A percentile compares a stretch with the other conserved stretches of the same genome.
These are phyloP conservation scores for Hypomontagnella monticulosa DNA, from an alignment of 495 filamentous ascomycete genomes.

Conservation along the genomic window DNA sequence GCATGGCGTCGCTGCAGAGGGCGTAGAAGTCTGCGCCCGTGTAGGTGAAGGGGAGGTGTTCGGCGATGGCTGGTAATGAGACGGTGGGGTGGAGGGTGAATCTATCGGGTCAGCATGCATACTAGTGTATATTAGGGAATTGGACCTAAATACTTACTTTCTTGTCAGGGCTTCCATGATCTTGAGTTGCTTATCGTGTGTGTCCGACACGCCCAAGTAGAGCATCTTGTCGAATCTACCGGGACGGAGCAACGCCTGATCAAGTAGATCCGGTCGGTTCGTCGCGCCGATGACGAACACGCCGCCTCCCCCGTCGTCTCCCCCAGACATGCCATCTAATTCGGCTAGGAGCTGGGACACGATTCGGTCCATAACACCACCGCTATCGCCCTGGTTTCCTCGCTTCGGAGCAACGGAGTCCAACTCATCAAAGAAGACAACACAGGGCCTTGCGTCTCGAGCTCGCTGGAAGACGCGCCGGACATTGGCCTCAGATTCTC, in stretches of 20 bases:
- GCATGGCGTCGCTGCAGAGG: conserved; percentile 96
- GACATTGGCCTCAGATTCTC: conserved; percentile 97
- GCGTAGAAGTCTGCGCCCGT: conserved; percentile 98
- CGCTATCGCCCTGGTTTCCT: conserved; percentile 97
- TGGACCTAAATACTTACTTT: conserved; percentile 67
- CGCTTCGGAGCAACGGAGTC: conserved; percentile 97
- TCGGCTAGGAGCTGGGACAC: conserved; percentile 95
- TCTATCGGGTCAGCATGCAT: conserved; percentile 49
- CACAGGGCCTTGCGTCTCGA: conserved; percentile 93
- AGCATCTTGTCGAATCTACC: conserved; percentile 99
- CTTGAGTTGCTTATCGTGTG: conserved; percentile 93
- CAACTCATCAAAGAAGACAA: conserved; percentile 98
- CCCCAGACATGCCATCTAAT: conserved; percentile 96
- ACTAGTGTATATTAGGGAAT: conserved; percentile 18
- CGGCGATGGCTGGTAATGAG: conserved; percentile 77
- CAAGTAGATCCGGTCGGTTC: conserved; percentile 92
- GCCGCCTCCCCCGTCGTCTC: conserved; percentile 80
- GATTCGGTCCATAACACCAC: conserved; percentile 99
- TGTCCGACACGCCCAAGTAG: conserved; percentile 94
- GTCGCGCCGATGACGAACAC: conserved; percentile 99
- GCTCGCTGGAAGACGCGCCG: conserved; percentile 95
- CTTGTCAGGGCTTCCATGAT: conserved; percentile 94
- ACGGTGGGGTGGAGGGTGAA: conserved; percentile 82
- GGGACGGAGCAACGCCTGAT: conserved; percentile 88
- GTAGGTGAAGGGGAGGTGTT: conserved; percentile 90